Percentiles rank a stretch among this genome's conserved stretches.
phyloP scores from a whole-genome alignment of 2,329 filamentous ascomycete genomes.

The Colletotrichum scovillei region DNA sequence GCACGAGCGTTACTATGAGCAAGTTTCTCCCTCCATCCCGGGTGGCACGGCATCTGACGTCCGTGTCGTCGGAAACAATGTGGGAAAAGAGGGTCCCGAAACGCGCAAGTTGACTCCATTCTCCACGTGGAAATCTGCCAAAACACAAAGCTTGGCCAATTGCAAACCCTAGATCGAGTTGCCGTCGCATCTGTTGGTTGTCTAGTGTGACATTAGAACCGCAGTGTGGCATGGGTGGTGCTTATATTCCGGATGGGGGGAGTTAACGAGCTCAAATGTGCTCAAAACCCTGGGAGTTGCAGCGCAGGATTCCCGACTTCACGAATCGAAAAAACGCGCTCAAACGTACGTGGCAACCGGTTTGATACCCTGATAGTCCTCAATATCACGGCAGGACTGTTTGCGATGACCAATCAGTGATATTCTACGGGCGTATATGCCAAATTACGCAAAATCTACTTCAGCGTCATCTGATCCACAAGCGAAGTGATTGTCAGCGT shows the following conservation, averaged over 20 bases:
- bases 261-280: slow-evolving; percentile 24
- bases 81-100: slow-evolving; percentile 1
- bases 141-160: not conserved
- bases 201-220: not conserved
- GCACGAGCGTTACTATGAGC: slow-evolving; percentile 8
- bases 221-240: not conserved
- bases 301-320: not conserved
- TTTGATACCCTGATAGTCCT: not conserved
- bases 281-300: slow-evolving; percentile 6
- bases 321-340: not conserved
- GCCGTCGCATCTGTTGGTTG: not conserved
- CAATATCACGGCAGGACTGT: not conserved
- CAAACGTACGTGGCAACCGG: not conserved
- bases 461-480: not conserved
- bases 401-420: not conserved
- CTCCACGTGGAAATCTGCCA: not conserved
- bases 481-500: not conserved
- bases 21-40: slow-evolving; percentile 13
- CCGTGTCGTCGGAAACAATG: slow-evolving; percentile 9
- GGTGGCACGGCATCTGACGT: slow-evolving; percentile 10
- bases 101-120: not conserved
- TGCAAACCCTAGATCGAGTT: not conserved
- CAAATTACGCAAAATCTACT: not conserved
- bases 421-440: not conserved
- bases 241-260: not conserved